Evolutionary conservation across 306 rosid species (phyloP).

Genomic region (Cicer bijugum): DNA sequence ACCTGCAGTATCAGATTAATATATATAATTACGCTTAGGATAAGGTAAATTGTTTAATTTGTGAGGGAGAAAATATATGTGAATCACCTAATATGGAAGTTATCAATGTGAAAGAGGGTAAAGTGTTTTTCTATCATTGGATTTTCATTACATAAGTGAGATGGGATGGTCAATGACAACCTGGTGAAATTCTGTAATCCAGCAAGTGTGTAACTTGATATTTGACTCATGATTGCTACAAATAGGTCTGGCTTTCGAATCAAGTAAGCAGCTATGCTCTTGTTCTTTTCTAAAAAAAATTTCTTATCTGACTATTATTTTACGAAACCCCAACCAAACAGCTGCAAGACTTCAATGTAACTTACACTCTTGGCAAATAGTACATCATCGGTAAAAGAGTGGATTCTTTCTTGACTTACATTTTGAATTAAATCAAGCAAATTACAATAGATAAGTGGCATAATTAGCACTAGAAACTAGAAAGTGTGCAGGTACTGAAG

Average conservation of each 20-base stretch:
- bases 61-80: background rate
- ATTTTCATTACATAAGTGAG: constrained; percentile 18
- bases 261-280: constrained; percentile 22
- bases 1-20: constrained; percentile 60
- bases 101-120: constrained; percentile 21
- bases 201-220: constrained; percentile 16
- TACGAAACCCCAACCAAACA: constrained; percentile 13
- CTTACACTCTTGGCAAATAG: constrained; percentile 22
- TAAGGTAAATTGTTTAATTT: background rate
- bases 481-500: constrained; percentile 5
- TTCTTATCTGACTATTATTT: background rate
- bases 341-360: constrained; percentile 18
- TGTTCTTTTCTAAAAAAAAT: background rate
- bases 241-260: constrained; percentile 6
- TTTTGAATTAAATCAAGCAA: constrained; percentile 1
- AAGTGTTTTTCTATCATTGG: constrained; percentile 5
- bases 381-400: background rate
- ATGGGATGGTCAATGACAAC: constrained; percentile 5
- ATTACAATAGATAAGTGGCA: background rate
- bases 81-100: constrained; percentile 29
- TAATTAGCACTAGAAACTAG: background rate
- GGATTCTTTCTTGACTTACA: background rate
- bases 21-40: constrained; percentile 32
- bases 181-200: constrained; percentile 17
- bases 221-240: constrained; percentile 34